phyloP scores from a whole-genome alignment of 2,329 filamentous ascomycete genomes.

The Fonsecaea pedrosoi region DNA sequence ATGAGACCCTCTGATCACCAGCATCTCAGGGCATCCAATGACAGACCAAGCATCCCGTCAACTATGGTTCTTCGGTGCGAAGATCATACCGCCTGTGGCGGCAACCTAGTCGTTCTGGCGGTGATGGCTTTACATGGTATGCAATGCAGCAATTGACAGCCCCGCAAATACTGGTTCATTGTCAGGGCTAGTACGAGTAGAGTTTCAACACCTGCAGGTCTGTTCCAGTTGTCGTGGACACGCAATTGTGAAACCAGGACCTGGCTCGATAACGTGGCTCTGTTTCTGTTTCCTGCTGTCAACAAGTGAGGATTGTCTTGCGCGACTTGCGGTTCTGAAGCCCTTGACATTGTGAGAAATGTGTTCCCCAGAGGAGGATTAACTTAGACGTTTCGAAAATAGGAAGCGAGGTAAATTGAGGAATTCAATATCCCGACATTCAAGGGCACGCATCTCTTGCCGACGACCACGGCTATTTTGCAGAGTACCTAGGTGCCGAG shows the following conservation, averaged over 20 bases:
- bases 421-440: background rate
- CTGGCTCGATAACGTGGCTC: background rate
- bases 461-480: too few species aligned
- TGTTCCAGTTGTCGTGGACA: background rate
- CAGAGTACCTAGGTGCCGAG: background rate
- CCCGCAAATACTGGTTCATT: background rate
- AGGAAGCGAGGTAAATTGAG: background rate
- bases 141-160: background rate
- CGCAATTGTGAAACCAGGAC: background rate
- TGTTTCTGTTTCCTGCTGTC: background rate
- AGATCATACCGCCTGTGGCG: constrained; percentile 15
- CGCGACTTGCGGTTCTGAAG: background rate
- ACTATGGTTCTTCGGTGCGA: background rate
- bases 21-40: constrained; percentile 16
- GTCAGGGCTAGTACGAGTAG: background rate
- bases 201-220: background rate
- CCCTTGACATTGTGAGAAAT: background rate
- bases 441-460: too few species aligned
- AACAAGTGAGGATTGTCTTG: background rate
- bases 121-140: background rate
- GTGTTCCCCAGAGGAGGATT: background rate
- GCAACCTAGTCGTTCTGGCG: background rate
- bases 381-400: background rate
- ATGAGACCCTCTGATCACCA: background rate
- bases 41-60: constrained; percentile 3